Base-by-base conservation (phyloP, 2,329 filamentous ascomycete species). In the Arachnomyces sp. region DNA sequence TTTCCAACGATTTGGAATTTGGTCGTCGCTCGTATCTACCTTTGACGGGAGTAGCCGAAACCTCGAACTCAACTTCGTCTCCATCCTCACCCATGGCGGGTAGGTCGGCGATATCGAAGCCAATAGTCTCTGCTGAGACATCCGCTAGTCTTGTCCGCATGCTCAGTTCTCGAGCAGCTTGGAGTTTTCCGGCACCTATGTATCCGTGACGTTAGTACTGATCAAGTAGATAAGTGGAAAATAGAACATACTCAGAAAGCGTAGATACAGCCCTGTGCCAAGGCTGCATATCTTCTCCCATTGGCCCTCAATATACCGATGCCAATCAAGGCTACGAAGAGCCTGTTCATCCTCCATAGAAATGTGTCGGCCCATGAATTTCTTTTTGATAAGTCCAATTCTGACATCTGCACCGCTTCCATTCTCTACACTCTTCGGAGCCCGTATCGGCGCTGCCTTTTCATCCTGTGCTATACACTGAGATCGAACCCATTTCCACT, bases 271-370 rank as follows among this genome's bases (percentile, higher is more conserved):
- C 51, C 79, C 73, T 20, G 77, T 76, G 31, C 86, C 79, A 41
- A 79, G 71, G 13, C 68, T 64, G 52, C 90, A 85, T 15, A 85
- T 79, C 43, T 81, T 72, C 12, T 73, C 68, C 81, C 82, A 89
- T 40, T 84, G 73, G 9, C 76, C 81, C 36, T 83, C 77, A 7
- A 90, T 74, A 41, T 85, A 73, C 43, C 85, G 67, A 58, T 90
- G 81, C 89, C 90, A 96, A 55, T 93, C 84, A 43, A 95, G 66
- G 29, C 84, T 80, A 42, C 82, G 76, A 34, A 95, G 86, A 38
- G 94, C 71, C 28, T 82, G 77, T 46, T 90, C 81, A 43, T 82
- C 76, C 32, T 71, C 63, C 6, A 78, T 71, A 7, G 80, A 65
- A 7, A 63, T 43, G 11, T 78, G 70, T 2, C 78, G 76, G 3